A percentile compares a stretch with the other conserved stretches of the same genome.
phyloP scores from a whole-genome alignment of 2,329 filamentous ascomycete genomes.

The Polychaeton citri region DNA sequence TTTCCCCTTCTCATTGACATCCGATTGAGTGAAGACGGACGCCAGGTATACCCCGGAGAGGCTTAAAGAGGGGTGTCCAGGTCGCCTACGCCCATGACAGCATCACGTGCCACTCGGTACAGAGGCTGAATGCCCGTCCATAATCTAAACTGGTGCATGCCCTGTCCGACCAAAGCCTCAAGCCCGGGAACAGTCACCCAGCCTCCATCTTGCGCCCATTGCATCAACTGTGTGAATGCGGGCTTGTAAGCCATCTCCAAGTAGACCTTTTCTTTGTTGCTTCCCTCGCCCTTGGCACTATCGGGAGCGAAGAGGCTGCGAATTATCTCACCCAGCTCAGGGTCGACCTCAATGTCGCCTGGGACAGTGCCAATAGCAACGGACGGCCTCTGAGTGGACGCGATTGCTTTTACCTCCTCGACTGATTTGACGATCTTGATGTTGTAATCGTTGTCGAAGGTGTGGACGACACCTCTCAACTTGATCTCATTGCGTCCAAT shows the following conservation, averaged over 20 bases:
- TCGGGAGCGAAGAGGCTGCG: slow-evolving; percentile 36
- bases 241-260: slow-evolving; percentile 98
- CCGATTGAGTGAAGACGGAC: too few species aligned
- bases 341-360: slow-evolving; percentile 71
- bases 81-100: too few species aligned
- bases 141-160: slow-evolving; percentile 58
- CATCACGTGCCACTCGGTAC: background rate
- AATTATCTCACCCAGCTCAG: slow-evolving; percentile 53
- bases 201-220: slow-evolving; percentile 60
- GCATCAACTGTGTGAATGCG: slow-evolving; percentile 67
- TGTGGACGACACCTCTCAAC: slow-evolving; percentile 51
- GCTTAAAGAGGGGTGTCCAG: too few species aligned
- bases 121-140: slow-evolving; percentile 50
- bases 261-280: slow-evolving; percentile 44
- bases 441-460: slow-evolving; percentile 63
- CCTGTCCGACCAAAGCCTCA: slow-evolving; percentile 82
- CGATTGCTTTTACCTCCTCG: slow-evolving; percentile 36
- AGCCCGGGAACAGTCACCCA: slow-evolving; percentile 80
- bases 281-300: slow-evolving; percentile 22
- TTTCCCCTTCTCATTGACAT: too few species aligned
- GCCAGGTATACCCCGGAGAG: too few species aligned
- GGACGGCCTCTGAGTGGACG: slow-evolving; percentile 37
- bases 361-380: slow-evolving; percentile 87
- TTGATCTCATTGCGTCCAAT: slow-evolving; percentile 64
- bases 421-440: slow-evolving; percentile 48